phyloP scores from a whole-genome alignment of 1,284 basidiomycete species.

The Rhizoctonia solani region DNA sequence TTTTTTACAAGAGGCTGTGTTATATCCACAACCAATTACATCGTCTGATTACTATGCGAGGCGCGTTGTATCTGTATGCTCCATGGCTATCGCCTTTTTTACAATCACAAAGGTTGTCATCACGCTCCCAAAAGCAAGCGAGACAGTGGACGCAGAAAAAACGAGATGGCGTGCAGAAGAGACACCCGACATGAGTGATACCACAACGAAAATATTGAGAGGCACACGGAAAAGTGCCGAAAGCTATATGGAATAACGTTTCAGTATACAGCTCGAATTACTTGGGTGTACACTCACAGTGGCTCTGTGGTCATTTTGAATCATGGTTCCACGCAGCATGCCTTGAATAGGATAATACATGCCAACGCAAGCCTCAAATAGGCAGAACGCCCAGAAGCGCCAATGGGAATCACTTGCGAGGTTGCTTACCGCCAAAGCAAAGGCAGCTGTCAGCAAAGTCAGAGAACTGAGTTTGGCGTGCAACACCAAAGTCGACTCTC shows the following conservation, averaged over 20 bases:
- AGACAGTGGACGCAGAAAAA: constrained; percentile 60
- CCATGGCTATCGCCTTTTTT: constrained; percentile 7
- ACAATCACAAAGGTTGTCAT: constrained; percentile 59
- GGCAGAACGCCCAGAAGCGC: constrained; percentile 73
- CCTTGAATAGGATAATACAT: constrained; percentile 79
- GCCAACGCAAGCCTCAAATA: constrained; percentile 74
- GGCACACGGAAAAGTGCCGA: constrained; percentile 75
- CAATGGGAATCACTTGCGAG: constrained; percentile 52
- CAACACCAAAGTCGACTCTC: constrained; percentile 49
- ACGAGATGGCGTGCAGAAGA: constrained; percentile 66
- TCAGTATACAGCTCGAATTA: constrained; percentile 19
- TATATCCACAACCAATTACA: neutral
- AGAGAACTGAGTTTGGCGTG: constrained; percentile 70
- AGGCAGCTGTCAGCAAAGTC: constrained; percentile 61
- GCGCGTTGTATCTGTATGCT: neutral
- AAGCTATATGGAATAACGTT: constrained; percentile 49
- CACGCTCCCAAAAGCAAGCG: constrained; percentile 63
- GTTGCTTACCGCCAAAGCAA: constrained; percentile 61
- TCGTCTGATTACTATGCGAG: neutral
- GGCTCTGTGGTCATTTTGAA: constrained; percentile 73
- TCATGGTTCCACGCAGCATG: constrained; percentile 68
- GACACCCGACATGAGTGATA: constrained; percentile 70
- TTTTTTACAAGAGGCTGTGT: neutral
- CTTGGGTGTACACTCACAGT: constrained; percentile 54
- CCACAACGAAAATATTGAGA: constrained; percentile 71